Conservation (phyloP, 2,329 filamentous ascomycete genomes). For the Akanthomyces dipterigenus region DNA sequence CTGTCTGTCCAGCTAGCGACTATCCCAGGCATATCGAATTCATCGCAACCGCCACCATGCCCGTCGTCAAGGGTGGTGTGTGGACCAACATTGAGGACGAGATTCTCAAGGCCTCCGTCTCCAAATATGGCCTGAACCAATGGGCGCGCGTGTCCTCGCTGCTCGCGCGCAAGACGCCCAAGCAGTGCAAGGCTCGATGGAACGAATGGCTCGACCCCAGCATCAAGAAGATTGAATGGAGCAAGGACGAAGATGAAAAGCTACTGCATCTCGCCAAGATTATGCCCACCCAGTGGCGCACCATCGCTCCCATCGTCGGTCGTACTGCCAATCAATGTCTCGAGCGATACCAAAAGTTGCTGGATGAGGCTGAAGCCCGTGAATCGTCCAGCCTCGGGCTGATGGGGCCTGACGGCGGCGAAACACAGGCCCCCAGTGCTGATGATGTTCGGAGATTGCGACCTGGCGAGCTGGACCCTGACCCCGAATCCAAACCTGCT, state of each 20-base stretch:
- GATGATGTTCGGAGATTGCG: slow-evolving; percentile 85
- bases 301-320: slow-evolving; percentile 93
- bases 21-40: not conserved
- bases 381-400: slow-evolving; percentile 80
- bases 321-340: slow-evolving; percentile 95
- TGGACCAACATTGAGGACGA: slow-evolving; percentile 84
- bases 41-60: slow-evolving; percentile 42
- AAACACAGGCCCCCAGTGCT: slow-evolving; percentile 79
- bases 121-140: slow-evolving; percentile 92
- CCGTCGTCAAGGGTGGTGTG: slow-evolving; percentile 67
- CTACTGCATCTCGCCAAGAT: slow-evolving; percentile 92
- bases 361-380: slow-evolving; percentile 90
- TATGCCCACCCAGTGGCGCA: slow-evolving; percentile 99
- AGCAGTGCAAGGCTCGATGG: slow-evolving; percentile 99
- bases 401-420: slow-evolving; percentile 77
- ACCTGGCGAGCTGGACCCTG: slow-evolving; percentile 93
- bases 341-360: slow-evolving; percentile 90
- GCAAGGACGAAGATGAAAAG: slow-evolving; percentile 97
- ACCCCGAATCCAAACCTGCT: slow-evolving; percentile 92
- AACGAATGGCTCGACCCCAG: slow-evolving; percentile 96
- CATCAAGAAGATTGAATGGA: slow-evolving; percentile 99
- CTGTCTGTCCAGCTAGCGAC: not conserved
- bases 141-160: slow-evolving; percentile 98
- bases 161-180: slow-evolving; percentile 92
- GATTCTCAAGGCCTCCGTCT: slow-evolving; percentile 91